Percentiles rank a stretch among this genome's conserved stretches.
These are phyloP conservation scores for Yamadazyma sp. DNA, from an alignment of 1,139 yeast species.

Conservation along the genomic window DNA sequence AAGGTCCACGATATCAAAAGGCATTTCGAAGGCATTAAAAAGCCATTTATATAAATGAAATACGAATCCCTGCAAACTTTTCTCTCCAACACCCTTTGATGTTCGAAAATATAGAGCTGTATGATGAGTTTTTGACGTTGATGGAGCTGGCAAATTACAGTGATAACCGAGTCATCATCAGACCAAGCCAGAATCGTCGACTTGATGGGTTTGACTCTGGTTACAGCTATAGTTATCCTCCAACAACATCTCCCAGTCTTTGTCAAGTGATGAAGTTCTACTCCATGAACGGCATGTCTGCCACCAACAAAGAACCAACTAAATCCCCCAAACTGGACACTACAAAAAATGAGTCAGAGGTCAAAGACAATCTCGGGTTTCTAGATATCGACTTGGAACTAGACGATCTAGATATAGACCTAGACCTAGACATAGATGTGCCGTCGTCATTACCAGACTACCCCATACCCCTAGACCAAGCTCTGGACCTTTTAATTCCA, in stretches of 20 bases:
- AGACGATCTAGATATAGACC: not conserved
- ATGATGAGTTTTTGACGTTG: constrained; percentile 30
- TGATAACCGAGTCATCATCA: constrained; percentile 18
- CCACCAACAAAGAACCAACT: not conserved
- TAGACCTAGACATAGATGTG: not conserved
- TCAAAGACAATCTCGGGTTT: too few relatives aligned
- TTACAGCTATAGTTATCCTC: constrained; percentile 9
- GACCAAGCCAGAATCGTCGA: not conserved
- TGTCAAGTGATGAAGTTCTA: constrained; percentile 3
- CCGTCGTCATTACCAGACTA: not conserved
- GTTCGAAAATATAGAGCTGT: constrained; percentile 25
- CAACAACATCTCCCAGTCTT: constrained; percentile 3
- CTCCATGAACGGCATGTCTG: constrained; percentile 3
- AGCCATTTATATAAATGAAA: not conserved
- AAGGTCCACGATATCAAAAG: constrained; percentile 2
- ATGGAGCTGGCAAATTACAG: constrained; percentile 27
- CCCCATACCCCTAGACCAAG: too few relatives aligned
- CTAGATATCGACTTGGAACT: not conserved
- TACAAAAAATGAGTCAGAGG: too few relatives aligned
- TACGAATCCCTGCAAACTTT: not conserved
- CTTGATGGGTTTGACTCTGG: not conserved
- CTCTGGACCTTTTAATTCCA: too few relatives aligned
- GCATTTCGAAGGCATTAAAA: constrained; percentile 4
- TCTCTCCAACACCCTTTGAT: not conserved
- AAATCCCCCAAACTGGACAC: not conserved